Conservation (phyloP, 257 asterid species). For the Ocimum tenuiflorum region DNA sequence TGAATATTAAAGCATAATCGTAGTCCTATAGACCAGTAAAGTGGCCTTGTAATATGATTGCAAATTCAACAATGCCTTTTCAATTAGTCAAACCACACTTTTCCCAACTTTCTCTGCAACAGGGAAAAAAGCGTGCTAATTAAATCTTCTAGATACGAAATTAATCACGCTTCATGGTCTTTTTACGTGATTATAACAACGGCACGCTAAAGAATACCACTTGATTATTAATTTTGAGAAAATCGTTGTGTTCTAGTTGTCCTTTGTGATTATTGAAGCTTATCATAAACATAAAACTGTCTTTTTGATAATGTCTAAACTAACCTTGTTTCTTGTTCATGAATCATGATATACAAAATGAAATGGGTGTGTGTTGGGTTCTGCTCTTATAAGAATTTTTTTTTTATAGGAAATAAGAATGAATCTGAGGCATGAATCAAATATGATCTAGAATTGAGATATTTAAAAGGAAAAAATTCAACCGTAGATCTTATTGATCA, state of each 20-base stretch:
- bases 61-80: constrained; percentile 17
- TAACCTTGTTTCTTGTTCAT: constrained; percentile 1
- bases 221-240: constrained; percentile 4
- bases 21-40: constrained; percentile 28
- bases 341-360: neutral
- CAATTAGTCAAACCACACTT: constrained; percentile 31
- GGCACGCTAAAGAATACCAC: constrained; percentile 12
- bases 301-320: neutral
- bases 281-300: neutral
- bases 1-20: constrained; percentile 6
- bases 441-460: too few species aligned
- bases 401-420: too few species aligned
- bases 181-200: constrained; percentile 1
- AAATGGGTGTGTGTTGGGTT: too few species aligned
- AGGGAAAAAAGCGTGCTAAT: constrained; percentile 17
- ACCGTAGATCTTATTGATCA: too few species aligned
- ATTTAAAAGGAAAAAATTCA: too few species aligned
- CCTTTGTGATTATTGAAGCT: constrained; percentile 11
- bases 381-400: constrained; percentile 7
- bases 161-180: constrained; percentile 3
- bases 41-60: constrained; percentile 18
- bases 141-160: constrained; percentile 14
- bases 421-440: too few species aligned
- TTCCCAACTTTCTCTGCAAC: constrained; percentile 1
- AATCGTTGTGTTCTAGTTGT: neutral